Evolutionary conservation across 1,284 basidiomycete genomes (phyloP), one percentile per base, ranked within the genome.

Genomic region (Ceratobasidium sp.): DNA sequence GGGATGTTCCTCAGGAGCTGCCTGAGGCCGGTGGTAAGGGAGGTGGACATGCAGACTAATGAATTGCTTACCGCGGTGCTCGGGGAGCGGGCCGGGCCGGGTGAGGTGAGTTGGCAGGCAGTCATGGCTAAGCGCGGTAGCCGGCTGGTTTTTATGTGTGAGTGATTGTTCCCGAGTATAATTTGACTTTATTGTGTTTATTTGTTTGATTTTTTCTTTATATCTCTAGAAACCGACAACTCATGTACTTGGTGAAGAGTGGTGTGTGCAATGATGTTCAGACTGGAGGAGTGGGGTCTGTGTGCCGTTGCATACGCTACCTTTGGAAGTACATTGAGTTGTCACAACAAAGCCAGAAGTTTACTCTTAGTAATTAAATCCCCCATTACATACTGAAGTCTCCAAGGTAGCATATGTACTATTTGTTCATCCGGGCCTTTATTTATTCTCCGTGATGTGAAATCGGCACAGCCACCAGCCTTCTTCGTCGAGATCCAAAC

Each of bases 1-100:
- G 73, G 73, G 33, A 75, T 75, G 73, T 75, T 75, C 52, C 50
- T 75, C 18, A 64, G 73, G 48, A 54, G 60, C 48, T 75, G 73
- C 38, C 50, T 75, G 30, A 30, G 73, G 30, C 73, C 73, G 3
- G 73, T 75, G 30, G 60, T 75, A 1, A 60, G 73, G 38, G 73
- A 75, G 48, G 60, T 75, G 46, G 73, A 75, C n/a, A 75, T 75
- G 73, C 73, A 75, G 60, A 66, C 73, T 23, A 46, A 60, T 48
- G 73, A 75, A 48, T 60, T 75, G 2, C 60, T 75, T 30, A 75
- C 73, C 20, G 33, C 73, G 7, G 73, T 75, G 50, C 73, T 75
- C 30, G 38, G 60, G 18, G 73, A 75, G 48, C 73, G 73, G 30
- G 73, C 73, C 18, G 73, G 73, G 33, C 41, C 73, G 2, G 73